phyloP scores from a whole-genome alignment of 2,329 filamentous ascomycete genomes.

The Dryadomyces quercivorus region DNA sequence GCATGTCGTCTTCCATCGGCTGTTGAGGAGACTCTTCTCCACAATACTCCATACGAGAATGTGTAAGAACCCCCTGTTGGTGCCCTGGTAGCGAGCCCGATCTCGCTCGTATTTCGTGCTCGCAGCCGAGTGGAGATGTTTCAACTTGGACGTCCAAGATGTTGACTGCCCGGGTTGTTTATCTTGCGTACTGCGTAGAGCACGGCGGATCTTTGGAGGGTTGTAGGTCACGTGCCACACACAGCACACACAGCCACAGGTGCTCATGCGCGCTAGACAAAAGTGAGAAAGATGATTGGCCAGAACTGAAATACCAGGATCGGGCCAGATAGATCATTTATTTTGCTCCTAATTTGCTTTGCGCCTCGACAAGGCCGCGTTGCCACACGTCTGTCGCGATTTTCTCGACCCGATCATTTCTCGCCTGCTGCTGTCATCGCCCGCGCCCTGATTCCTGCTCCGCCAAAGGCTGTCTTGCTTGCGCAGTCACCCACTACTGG shows the following conservation, averaged over 20 bases:
- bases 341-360: neutral
- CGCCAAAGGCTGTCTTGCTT: neutral
- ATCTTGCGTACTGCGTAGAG: too few species aligned
- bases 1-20: neutral
- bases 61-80: too few species aligned
- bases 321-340: constrained; percentile 1
- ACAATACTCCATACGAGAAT: neutral
- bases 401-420: neutral
- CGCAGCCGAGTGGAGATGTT: neutral
- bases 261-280: neutral
- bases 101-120: neutral
- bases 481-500: neutral
- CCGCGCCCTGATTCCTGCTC: neutral
- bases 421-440: neutral
- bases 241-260: neutral
- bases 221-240: neutral
- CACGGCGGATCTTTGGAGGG: too few species aligned
- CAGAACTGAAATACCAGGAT: neutral
- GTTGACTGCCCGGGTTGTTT: too few species aligned
- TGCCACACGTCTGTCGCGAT: neutral
- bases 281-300: neutral
- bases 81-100: neutral
- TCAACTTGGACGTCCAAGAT: too few species aligned
- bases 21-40: neutral
- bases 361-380: neutral